Conservation (phyloP, 1,284 basidiomycete species). For the Vanrija humicola region DNA sequence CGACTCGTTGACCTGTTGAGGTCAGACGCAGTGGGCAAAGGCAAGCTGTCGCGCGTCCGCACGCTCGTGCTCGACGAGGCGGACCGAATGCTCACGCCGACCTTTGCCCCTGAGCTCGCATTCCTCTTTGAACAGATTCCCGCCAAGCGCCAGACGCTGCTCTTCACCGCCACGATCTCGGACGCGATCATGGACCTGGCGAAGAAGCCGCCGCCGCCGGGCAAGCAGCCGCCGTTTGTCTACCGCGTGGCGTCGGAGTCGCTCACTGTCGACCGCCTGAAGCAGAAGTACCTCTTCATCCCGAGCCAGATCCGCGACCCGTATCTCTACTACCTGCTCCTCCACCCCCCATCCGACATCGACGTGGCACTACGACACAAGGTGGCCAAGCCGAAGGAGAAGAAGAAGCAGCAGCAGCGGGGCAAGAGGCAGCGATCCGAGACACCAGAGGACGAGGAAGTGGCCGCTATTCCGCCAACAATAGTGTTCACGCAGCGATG, state of each 20-base stretch:
- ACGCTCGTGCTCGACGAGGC: constrained; percentile 95
- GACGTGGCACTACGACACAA: constrained; percentile 33
- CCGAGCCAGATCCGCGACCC: constrained; percentile 92
- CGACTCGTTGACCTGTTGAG: constrained; percentile 86
- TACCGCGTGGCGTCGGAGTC: constrained; percentile 73
- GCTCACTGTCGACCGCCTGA: constrained; percentile 77
- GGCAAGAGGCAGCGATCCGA: constrained; percentile 29
- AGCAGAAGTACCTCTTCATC: constrained; percentile 87
- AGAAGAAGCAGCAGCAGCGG: not conserved
- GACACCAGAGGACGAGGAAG: constrained; percentile 44
- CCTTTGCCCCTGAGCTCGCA: constrained; percentile 81
- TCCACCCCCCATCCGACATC: constrained; percentile 78
- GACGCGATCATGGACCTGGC: constrained; percentile 78
- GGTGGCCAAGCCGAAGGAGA: constrained; percentile 34
- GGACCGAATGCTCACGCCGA: constrained; percentile 83
- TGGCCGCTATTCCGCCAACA: constrained; percentile 69
- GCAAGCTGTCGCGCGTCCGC: constrained; percentile 78
- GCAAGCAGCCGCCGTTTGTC: constrained; percentile 82
- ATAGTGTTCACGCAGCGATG: constrained; percentile 92
- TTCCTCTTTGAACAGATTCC: constrained; percentile 77
- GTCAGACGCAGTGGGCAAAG: constrained; percentile 67
- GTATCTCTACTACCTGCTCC: constrained; percentile 86
- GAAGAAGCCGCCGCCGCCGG: constrained; percentile 66
- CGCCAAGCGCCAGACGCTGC: constrained; percentile 81
- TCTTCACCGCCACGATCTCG: constrained; percentile 95